Conservation (phyloP, 768 basidiomycete species). For the Polyporus arcularius region DNA sequence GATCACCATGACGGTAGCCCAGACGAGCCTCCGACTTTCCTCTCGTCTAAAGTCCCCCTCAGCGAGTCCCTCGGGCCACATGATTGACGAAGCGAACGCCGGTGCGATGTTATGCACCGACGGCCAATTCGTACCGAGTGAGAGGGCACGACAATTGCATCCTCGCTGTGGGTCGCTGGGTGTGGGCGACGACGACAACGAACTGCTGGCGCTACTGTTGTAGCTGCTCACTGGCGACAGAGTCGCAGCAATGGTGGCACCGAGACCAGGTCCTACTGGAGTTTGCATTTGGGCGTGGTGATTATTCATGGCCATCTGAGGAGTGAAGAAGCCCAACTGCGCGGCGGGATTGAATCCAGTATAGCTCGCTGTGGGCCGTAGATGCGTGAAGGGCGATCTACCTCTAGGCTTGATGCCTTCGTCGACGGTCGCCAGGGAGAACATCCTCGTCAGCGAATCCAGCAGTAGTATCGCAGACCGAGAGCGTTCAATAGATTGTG, state of each 20-base stretch:
- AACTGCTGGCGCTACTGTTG: no score
- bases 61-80: conserved; percentile 13
- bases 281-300: not conserved
- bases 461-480: conserved; percentile 11
- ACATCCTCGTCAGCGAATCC: conserved; percentile 14
- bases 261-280: no score
- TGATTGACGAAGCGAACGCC: conserved; percentile 8
- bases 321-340: not conserved
- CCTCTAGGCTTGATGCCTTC: conserved; percentile 42
- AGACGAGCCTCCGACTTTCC: conserved; percentile 14
- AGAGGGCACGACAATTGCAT: conserved; percentile 8
- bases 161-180: not conserved
- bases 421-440: conserved; percentile 40
- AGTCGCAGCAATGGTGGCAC: no score
- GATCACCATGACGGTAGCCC: conserved; percentile 36
- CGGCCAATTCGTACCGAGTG: conserved; percentile 8
- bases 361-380: not conserved
- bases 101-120: conserved; percentile 13
- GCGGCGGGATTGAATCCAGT: not conserved
- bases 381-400: conserved; percentile 36
- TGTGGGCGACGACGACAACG: not conserved
- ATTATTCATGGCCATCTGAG: not conserved
- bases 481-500: not conserved
- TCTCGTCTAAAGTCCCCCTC: conserved; percentile 15
- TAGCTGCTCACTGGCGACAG: no score